These are phyloP conservation scores for Melampsora occidentalis DNA, from an alignment of 1,284 basidiomycete genomes.

Conservation along the genomic window DNA sequence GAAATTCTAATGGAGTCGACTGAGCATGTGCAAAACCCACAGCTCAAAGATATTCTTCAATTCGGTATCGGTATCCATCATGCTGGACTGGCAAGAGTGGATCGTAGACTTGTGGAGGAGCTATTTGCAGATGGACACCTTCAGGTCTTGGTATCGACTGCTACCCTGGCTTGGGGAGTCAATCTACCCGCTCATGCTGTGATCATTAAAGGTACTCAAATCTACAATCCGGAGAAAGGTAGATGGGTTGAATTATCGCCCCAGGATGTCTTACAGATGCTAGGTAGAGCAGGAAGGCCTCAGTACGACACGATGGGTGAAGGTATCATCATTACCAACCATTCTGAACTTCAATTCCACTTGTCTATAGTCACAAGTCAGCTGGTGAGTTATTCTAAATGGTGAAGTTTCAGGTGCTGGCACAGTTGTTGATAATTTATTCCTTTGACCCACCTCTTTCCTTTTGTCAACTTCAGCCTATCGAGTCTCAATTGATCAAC, in stretches of 20 bases:
- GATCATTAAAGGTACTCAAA: constrained; percentile 99
- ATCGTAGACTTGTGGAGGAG: constrained; percentile 89
- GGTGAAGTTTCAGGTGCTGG: too few species aligned
- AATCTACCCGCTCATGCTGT: constrained; percentile 96
- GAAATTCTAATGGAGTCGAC: constrained; percentile 84
- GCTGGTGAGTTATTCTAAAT: constrained; percentile 54
- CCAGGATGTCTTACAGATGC: constrained; percentile 98
- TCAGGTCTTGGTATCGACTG: constrained; percentile 94
- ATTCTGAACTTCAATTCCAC: constrained; percentile 95
- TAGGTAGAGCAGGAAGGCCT: constrained; percentile 93
- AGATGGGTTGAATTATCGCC: constrained; percentile 93
- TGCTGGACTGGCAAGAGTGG: constrained; percentile 95
- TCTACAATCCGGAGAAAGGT: constrained; percentile 98
- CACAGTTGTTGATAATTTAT: constrained; percentile 9
- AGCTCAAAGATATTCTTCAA: constrained; percentile 83
- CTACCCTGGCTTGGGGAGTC: constrained; percentile 98
- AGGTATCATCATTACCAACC: constrained; percentile 98
- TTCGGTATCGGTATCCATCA: constrained; percentile 99
- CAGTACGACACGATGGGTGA: constrained; percentile 97
- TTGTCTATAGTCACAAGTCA: constrained; percentile 90
- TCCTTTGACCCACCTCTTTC: not conserved
- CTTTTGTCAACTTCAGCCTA: constrained; percentile 61
- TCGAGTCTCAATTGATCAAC: constrained; percentile 90
- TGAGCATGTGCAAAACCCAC: constrained; percentile 75
- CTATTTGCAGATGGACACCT: constrained; percentile 89